These are phyloP conservation scores for Agaricus bisporus DNA, from an alignment of 768 basidiomycete species.

Conservation along the genomic window DNA sequence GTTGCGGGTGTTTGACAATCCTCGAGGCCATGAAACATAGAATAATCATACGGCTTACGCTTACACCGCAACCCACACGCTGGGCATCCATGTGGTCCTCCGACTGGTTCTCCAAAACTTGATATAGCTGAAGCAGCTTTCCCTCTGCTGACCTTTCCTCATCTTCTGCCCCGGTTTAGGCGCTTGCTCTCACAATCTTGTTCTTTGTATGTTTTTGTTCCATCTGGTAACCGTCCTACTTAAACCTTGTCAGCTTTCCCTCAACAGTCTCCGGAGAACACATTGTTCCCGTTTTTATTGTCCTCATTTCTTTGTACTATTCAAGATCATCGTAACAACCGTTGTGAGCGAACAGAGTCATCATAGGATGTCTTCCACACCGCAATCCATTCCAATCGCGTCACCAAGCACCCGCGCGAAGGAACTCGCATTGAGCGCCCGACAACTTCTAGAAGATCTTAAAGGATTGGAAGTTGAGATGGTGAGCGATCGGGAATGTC, in stretches of 20 bases:
- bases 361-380: constrained; percentile 1
- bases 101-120: not conserved
- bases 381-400: constrained; percentile 5
- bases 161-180: not conserved
- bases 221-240: too few relatives aligned
- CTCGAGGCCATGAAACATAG: constrained; percentile 8
- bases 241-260: not conserved
- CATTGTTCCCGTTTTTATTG: constrained; percentile 15
- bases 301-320: constrained; percentile 2
- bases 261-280: not conserved
- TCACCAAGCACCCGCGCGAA: constrained; percentile 7
- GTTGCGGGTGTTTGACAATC: not conserved
- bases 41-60: not conserved
- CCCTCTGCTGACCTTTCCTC: not conserved
- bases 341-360: constrained; percentile 1
- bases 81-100: constrained; percentile 9
- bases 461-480: constrained; percentile 10
- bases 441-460: constrained; percentile 11
- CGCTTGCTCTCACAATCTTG: not conserved
- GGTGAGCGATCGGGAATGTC: not conserved
- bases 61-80: not conserved
- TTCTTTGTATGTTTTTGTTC: not conserved
- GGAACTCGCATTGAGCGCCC: constrained; percentile 10
- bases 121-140: not conserved
- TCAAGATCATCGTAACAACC: constrained; percentile 14